Evolutionary conservation across 306 rosid genomes (phyloP).

Genomic region (Clitoria ternatea): DNA sequence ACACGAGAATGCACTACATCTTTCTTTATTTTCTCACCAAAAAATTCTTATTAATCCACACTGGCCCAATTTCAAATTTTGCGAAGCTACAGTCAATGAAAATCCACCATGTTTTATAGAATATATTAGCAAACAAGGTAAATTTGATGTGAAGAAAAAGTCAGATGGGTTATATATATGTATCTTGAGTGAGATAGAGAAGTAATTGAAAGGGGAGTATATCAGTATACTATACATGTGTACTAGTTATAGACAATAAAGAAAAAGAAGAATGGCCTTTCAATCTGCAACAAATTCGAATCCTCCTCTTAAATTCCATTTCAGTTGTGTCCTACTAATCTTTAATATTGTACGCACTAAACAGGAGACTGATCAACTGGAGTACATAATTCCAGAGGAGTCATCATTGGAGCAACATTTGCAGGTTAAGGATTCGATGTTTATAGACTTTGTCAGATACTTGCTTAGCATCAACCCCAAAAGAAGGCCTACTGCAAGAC

Average conservation of each 20-base stretch:
- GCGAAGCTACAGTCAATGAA: background rate
- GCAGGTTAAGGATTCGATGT: slow-evolving; percentile 50
- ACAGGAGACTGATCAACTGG: slow-evolving; percentile 82
- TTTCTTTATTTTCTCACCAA: background rate
- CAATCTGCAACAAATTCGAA: background rate
- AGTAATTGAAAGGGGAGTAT: background rate
- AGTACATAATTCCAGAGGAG: slow-evolving; percentile 82
- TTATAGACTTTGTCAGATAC: slow-evolving; percentile 59
- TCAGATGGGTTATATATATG: background rate
- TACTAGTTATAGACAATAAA: background rate
- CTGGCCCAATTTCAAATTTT: background rate
- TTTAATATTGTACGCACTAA: slow-evolving; percentile 28
- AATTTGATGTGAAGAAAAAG: background rate
- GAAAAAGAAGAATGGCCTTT: background rate
- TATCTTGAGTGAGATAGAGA: slow-evolving; percentile 11
- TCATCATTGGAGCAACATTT: slow-evolving; percentile 71
- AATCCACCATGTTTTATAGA: background rate
- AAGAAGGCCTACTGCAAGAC: slow-evolving; percentile 69
- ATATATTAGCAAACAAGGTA: background rate
- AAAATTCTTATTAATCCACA: background rate
- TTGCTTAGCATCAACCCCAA: slow-evolving; percentile 73
- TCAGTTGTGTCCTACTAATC: slow-evolving; percentile 8
- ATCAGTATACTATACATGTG: background rate
- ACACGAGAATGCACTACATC: background rate
- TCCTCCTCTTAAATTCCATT: background rate